Conservation (phyloP, 2,329 filamentous ascomycete genomes). For the Epichloe uncinata region DNA sequence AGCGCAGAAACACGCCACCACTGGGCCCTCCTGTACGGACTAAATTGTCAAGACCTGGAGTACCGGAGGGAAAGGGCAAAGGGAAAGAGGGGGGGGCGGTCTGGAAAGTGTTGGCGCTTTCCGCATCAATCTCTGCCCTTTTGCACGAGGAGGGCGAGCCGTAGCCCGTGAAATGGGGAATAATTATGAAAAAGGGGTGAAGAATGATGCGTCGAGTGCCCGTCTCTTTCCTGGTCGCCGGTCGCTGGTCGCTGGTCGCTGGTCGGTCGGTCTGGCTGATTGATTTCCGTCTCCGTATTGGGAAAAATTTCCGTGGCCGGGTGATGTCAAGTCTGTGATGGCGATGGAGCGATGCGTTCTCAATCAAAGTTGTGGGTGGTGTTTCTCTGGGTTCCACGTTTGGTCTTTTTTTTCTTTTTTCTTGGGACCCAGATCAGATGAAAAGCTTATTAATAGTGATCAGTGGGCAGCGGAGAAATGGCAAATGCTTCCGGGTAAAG, state of each 20-base stretch:
- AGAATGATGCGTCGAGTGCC: neutral
- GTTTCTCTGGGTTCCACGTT: no score
- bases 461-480: neutral
- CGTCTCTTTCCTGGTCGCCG: neutral
- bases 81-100: neutral
- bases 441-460: no score
- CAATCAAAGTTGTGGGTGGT: no score
- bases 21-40: neutral
- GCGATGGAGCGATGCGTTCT: no score
- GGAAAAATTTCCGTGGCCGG: no score
- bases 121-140: neutral
- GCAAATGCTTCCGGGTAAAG: neutral
- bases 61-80: neutral
- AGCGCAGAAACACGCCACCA: neutral
- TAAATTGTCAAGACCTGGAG: neutral
- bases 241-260: neutral
- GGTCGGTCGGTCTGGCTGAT: no score
- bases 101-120: neutral
- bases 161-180: no score
- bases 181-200: neutral
- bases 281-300: no score
- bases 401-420: no score
- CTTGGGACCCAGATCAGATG: no score
- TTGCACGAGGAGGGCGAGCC: neutral
- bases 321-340: no score